A percentile compares a stretch with the other conserved stretches of the same genome.
Conservation (phyloP, 2,329 filamentous ascomycete genomes). For the Aspergillus arachidicola region DNA sequence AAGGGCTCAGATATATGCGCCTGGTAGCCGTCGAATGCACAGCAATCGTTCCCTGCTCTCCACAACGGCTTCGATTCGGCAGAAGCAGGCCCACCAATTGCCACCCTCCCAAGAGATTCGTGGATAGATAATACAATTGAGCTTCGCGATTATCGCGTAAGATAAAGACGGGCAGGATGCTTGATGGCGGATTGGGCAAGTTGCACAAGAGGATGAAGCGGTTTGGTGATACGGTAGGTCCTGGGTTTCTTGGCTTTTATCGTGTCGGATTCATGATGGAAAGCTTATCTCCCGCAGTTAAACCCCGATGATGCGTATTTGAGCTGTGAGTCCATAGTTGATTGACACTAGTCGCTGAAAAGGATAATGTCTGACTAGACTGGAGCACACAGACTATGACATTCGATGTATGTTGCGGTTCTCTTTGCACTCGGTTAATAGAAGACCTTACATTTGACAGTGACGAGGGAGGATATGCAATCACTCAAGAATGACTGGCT, state of each 20-base stretch:
- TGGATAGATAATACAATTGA: neutral
- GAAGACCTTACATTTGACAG: conserved; percentile 47
- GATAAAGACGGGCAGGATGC: conserved; percentile 20
- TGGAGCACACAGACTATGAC: conserved; percentile 58
- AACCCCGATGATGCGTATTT: conserved; percentile 69
- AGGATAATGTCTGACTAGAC: conserved; percentile 16
- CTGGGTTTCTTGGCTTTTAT: neutral
- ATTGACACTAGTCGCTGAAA: neutral
- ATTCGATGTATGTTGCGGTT: conserved; percentile 57
- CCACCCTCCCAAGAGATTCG: neutral
- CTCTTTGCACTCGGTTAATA: neutral
- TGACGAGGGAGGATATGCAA: conserved; percentile 87
- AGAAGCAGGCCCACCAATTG: neutral
- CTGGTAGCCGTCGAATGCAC: neutral
- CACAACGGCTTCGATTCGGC: neutral
- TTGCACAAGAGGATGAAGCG: conserved; percentile 41
- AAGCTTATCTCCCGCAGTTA: conserved; percentile 39
- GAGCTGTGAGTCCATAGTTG: conserved; percentile 61
- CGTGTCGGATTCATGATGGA: neutral
- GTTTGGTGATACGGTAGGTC: conserved; percentile 41
- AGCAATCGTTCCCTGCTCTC: neutral
- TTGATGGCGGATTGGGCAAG: conserved; percentile 30
- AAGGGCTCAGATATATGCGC: neutral
- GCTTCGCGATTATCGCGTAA: neutral
- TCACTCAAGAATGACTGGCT: conserved; percentile 91